Conservation (phyloP, 495 filamentous ascomycete genomes). For the Aspergillus bertholletiae region DNA sequence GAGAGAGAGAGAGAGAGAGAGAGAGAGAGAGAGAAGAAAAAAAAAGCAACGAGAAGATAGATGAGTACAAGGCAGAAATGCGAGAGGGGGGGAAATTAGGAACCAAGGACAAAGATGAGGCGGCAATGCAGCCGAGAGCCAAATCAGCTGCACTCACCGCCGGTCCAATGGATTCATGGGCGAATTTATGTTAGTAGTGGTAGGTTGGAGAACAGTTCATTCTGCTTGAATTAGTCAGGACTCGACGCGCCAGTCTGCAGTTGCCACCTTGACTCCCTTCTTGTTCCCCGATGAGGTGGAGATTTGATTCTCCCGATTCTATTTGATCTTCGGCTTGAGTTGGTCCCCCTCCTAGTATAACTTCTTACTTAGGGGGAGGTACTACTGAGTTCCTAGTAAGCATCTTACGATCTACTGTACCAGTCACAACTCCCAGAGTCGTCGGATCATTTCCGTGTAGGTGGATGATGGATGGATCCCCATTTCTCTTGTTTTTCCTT, state of each 20-base stretch:
- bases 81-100: slow-evolving; percentile 2
- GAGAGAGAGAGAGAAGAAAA: slow-evolving; percentile 9
- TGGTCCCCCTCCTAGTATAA: no score
- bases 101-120: slow-evolving; percentile 17
- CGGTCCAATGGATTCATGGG: slow-evolving; percentile 5
- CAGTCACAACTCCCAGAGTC: no score
- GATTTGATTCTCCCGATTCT: not conserved
- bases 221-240: not conserved
- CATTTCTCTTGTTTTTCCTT: no score
- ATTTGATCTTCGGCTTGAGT: not conserved
- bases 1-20: slow-evolving; percentile 1
- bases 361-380: not conserved
- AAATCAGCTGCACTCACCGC: slow-evolving; percentile 21
- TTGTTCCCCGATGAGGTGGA: not conserved
- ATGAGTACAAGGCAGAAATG: slow-evolving; percentile 4
- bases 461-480: no score
- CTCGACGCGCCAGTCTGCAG: not conserved
- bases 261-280: not conserved
- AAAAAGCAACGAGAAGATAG: slow-evolving; percentile 2
- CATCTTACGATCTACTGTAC: no score
- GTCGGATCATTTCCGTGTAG: no score
- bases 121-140: slow-evolving; percentile 18
- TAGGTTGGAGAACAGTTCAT: not conserved
- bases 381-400: no score
- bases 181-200: no score